Evolutionary conservation across 225 moss, liverwort and hornwort genomes (phyloP), one percentile per base, ranked within the genome.

Genomic region (Physcomitrium patens): DNA sequence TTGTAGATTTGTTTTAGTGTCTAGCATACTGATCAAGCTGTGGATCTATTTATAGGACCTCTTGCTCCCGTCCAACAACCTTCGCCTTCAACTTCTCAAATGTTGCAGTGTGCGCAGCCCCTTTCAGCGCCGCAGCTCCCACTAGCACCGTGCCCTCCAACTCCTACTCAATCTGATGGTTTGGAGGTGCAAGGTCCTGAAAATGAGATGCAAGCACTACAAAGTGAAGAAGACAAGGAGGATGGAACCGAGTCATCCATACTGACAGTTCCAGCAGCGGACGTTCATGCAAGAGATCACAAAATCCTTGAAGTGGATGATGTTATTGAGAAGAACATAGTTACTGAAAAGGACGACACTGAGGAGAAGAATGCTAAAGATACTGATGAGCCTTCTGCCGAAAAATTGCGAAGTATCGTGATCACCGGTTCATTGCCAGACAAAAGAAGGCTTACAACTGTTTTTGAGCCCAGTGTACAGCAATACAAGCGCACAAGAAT

Each of bases 401-500:
- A 72, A 15, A 71, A 68, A 69, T 37, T 62, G 12, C 69, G 60
- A 8, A 54, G 18, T 55, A 46, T 77, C 47, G 63, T 72, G 63
- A 69, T 63, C 7, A 44, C 61, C 37, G 42, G 61, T 62, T 73
- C 60, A 16, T 62, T 62, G 46, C 42, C 41, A 24, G 77, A 73
- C 46, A 81, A 81, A 53, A 72, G 77, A 63, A 81, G 77, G 17
- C 57, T 81, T 22, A 31, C 77, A 42, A 62, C 68, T 56, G 46
- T 73, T 15, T 72, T 41, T n/a, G 72, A 73, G 57, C 77, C 77
- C 41, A 67, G 53, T 76, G 45, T 72, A 63, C 67, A 77, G 57
- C 81, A 81, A 42, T 81, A 72, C 77, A 76, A 76, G 19, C 81
- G 81, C 31, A 72, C 76, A 47, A 63, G 77, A 77, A 62, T 81